These are phyloP conservation scores for Aureobasidium zeae DNA, from an alignment of 2,329 filamentous ascomycete genomes.

Conservation along the genomic window DNA sequence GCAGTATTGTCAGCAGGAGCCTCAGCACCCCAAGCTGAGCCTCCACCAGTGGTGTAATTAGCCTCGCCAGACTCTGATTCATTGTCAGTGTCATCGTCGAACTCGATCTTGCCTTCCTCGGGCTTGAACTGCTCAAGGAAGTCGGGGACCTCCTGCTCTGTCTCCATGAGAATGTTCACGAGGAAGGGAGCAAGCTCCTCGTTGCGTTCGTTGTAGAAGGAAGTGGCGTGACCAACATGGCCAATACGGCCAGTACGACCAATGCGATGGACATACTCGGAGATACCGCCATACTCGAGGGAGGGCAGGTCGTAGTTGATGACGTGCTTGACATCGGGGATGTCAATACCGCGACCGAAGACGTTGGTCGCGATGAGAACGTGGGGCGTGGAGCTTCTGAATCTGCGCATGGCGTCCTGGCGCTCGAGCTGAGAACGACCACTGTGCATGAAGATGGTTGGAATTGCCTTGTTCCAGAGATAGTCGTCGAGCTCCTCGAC, in stretches of 20 bases:
- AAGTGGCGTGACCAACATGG: constrained; percentile 73
- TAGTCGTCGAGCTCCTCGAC: constrained; percentile 84
- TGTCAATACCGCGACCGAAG: constrained; percentile 78
- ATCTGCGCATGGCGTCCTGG: constrained; percentile 81
- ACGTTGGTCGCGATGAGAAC: constrained; percentile 83
- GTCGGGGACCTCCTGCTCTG: constrained; percentile 66
- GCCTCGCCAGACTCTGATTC: constrained; percentile 17
- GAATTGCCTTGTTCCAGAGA: constrained; percentile 68
- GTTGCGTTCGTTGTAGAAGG: constrained; percentile 76
- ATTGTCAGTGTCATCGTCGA: constrained; percentile 46
- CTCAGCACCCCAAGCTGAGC: constrained; percentile 11
- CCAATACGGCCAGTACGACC: constrained; percentile 93
- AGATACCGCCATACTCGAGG: constrained; percentile 69
- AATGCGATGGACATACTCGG: constrained; percentile 90
- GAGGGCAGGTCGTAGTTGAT: constrained; percentile 88
- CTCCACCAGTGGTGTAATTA: constrained; percentile 19
- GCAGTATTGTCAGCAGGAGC: constrained; percentile 15
- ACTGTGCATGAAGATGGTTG: constrained; percentile 78
- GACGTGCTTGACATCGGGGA: constrained; percentile 78
- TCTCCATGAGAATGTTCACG: constrained; percentile 74
- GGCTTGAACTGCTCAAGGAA: constrained; percentile 63
- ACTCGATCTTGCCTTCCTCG: constrained; percentile 42
- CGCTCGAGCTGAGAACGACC: constrained; percentile 84
- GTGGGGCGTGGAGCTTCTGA: constrained; percentile 63
- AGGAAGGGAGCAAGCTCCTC: constrained; percentile 63